Evolutionary conservation across 2,329 filamentous ascomycete species (phyloP), one percentile per base, ranked within the genome.

Genomic region (Plenodomus lindquistii): DNA sequence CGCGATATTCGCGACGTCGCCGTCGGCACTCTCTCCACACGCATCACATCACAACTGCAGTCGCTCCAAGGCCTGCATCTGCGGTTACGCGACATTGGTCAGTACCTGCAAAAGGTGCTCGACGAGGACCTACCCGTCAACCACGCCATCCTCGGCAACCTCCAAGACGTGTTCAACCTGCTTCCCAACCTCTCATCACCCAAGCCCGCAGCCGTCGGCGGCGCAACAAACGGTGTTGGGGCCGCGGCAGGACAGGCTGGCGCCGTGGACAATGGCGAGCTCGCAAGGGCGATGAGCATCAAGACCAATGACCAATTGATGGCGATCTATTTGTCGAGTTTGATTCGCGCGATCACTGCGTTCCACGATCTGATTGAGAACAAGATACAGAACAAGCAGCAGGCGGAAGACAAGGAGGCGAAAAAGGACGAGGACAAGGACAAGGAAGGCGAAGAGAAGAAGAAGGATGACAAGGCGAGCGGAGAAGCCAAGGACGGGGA

Each of bases 341-440:
- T 97, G 79, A 97, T 99, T 75, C 85, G 94, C 53, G 94, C 94
- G 48, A 99, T 99, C 69, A 97, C 94, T 11, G 94, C 94, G 7
- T 99, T 97, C 86, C 94, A 99, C 74, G 94, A 99, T 72, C 78
- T 99, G 61, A 99, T 99, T 60, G 94, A 99, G 80, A 99, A 99
- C 81, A 99, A 99, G 83, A 97, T 97, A 62, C 93, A 97, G 79
- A 99, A 99, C 77, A 85, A 93, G 73, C 92, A 97, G 76, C 90
- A 95, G 73, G 89, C 95, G 68, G 94, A 97, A 70, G 94, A 99
- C 69, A 93, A 93, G 77, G 93, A 97, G 63, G 83, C 80, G 38
- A 85, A 87, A 55, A 80, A 80, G 59, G 79, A 81, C 29, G 81
- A 80, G 56, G 75, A 75, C 47, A 75, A 77, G 64, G 85, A 91